Base-by-base conservation (phyloP, 2,329 filamentous ascomycete genomes). In the Acrocalymma vagum region DNA sequence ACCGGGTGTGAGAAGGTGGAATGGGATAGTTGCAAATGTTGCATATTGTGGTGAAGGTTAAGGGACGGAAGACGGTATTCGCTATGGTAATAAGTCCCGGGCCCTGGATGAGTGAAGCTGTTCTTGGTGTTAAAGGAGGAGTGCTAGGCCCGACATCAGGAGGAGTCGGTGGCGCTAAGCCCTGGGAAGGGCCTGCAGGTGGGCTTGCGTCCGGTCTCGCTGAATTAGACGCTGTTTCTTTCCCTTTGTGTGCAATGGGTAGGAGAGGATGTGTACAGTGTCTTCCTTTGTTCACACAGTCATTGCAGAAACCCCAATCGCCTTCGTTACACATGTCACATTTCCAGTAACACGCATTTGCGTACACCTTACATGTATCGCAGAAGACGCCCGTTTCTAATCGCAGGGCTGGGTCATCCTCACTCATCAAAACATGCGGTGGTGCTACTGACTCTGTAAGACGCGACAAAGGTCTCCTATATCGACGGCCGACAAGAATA, bases 301-400 rank as follows among this genome's bases (percentile, higher is more conserved):
- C 74, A 57, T 92, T 90, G 71, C 93, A 97, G 65, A 90, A 96
- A 0, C 93, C 93, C 92, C 92, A 97, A 62, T 95, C 92, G 5
- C 90, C 93, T 48, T 94, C 85, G 58, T 96, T 96, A 72, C 93
- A 97, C 17, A 79, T 68, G 44, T 87, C 83, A 67, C 93, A 97
- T 48, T 88, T 85, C 93, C 92, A 97, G 70, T 89, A 95, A 69
- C 90, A 94, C 35, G 86, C 81, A 58, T 95, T 92, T 0, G 90
- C 81, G 75, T 84, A 88, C 1, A 80, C 76, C 13, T 80, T 75
- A 65, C 93, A 96, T 31, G 81, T 80, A 24, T 87, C 83, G 65
- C 93, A 97, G 67, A 96, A 96, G 5, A 89, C 85, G 14, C 93
- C 93, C 36, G 82, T 85, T 67, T 94, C 84, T 1, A 94, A 72